phyloP scores from a whole-genome alignment of 1,139 yeast genomes.

The Taphrina flavorubra region DNA sequence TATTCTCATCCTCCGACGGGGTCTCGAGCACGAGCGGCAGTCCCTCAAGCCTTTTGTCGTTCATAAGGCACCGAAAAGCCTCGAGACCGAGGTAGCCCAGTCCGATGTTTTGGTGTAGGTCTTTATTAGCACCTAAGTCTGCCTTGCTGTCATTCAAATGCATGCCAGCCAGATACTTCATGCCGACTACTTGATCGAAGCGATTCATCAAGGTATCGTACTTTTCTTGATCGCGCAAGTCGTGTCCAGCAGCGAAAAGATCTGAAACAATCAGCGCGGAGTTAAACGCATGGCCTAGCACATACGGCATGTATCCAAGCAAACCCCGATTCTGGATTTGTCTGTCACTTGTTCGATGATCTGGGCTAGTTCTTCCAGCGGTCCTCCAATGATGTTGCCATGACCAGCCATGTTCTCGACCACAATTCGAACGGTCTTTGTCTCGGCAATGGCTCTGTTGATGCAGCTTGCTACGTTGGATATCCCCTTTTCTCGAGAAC shows the following conservation, averaged over 20 bases:
- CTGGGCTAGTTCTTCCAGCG: constrained; percentile 71
- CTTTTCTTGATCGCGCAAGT: constrained; percentile 63
- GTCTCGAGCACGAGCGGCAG: constrained; percentile 91
- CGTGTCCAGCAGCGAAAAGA: constrained; percentile 78
- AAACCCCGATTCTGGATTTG: constrained; percentile 85
- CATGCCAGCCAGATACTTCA: constrained; percentile 73
- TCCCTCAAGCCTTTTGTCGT: constrained; percentile 63
- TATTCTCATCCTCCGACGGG: constrained; percentile 65
- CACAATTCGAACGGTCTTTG: constrained; percentile 80
- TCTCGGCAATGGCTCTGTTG: constrained; percentile 74
- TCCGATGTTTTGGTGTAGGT: constrained; percentile 88
- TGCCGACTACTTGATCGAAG: constrained; percentile 76
- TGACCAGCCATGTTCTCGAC: constrained; percentile 99
- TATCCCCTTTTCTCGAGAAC: constrained; percentile 70
- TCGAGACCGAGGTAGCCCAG: constrained; percentile 88
- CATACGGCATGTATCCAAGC: constrained; percentile 52
- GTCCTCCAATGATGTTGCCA: constrained; percentile 85
- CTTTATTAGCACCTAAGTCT: constrained; percentile 87
- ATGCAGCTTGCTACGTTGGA: constrained; percentile 74
- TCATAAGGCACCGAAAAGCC: constrained; percentile 76
- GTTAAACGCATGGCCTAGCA: background rate
- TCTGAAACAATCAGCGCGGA: constrained; percentile 16
- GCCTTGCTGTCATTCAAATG: constrained; percentile 95
- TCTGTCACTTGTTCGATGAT: constrained; percentile 79
- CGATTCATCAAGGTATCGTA: constrained; percentile 72